A percentile compares a stretch with the other conserved stretches of the same genome.
Conservation (phyloP, 2,329 filamentous ascomycete genomes). For the Colletotrichum spaethianum region DNA sequence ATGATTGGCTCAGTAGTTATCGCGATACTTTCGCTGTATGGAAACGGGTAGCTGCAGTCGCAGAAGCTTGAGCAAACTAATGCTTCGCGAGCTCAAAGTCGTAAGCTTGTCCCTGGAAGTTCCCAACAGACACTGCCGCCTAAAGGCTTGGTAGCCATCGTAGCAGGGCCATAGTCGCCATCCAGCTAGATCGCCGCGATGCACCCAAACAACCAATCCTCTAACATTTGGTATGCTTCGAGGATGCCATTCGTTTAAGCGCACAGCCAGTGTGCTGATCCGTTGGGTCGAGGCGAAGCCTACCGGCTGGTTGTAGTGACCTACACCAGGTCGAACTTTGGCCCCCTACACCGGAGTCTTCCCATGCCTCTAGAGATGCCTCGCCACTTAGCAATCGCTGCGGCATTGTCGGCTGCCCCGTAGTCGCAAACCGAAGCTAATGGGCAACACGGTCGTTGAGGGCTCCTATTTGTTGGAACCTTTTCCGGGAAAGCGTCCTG, state of each 20-base stretch:
- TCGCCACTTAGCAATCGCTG: neutral
- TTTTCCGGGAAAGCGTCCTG: neutral
- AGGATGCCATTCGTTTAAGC: too few species aligned
- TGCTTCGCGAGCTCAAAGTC: slow-evolving; percentile 5
- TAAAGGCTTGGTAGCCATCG: neutral
- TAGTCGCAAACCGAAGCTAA: neutral
- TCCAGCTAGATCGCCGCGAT: neutral
- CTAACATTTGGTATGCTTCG: neutral
- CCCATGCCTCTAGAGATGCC: neutral
- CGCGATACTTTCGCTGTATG: slow-evolving; percentile 7
- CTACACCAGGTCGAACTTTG: too few species aligned
- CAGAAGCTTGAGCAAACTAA: neutral
- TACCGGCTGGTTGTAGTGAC: neutral
- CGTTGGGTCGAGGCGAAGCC: neutral
- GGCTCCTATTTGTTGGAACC: neutral
- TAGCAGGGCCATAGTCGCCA: neutral
- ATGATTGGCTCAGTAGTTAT: neutral
- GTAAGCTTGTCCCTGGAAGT: neutral
- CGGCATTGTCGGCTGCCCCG: neutral
- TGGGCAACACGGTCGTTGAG: neutral
- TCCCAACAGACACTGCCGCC: neutral
- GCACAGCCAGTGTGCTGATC: neutral
- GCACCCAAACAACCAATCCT: too few species aligned
- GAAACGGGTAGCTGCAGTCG: slow-evolving; percentile 26
- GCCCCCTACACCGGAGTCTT: neutral